Evolutionary conservation across 345 rosid genomes (phyloP).

Genomic region (Lepidium sativum): DNA sequence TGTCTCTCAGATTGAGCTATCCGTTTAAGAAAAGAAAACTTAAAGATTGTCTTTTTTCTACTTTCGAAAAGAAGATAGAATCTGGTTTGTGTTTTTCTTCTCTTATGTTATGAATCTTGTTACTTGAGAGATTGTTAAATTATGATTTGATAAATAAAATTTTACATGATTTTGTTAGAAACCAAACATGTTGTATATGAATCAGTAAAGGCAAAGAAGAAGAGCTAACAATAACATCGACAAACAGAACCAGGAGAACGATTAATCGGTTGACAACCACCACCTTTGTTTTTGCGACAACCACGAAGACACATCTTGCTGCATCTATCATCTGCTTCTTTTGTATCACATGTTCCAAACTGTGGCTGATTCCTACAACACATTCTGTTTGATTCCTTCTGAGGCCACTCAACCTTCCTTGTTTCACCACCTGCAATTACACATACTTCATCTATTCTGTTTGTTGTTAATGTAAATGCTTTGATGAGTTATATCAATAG

Average conservation of each 20-base stretch:
- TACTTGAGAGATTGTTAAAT: neutral
- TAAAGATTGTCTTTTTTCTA: neutral
- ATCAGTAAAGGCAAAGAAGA: neutral
- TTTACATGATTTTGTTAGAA: neutral
- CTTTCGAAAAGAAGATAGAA: neutral
- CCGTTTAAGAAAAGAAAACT: conserved; percentile 24
- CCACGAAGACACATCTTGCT: neutral
- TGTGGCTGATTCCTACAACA: neutral
- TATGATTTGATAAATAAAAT: neutral
- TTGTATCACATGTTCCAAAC: conserved; percentile 1
- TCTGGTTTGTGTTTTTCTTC: too few relatives aligned
- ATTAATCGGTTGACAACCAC: neutral
- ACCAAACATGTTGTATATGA: too few relatives aligned
- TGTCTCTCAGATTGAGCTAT: conserved; percentile 47
- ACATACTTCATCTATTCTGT: neutral
- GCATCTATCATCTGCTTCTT: neutral
- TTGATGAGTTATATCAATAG: neutral
- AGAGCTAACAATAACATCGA: conserved; percentile 7
- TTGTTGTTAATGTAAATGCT: neutral
- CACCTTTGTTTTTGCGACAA: too few relatives aligned
- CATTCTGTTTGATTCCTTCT: neutral
- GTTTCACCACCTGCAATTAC: conserved; percentile 6
- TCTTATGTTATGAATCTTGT: neutral
- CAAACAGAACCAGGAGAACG: neutral
- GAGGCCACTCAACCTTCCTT: neutral